phyloP scores from a whole-genome alignment of 768 basidiomycete species.

The Mycena rosella region DNA sequence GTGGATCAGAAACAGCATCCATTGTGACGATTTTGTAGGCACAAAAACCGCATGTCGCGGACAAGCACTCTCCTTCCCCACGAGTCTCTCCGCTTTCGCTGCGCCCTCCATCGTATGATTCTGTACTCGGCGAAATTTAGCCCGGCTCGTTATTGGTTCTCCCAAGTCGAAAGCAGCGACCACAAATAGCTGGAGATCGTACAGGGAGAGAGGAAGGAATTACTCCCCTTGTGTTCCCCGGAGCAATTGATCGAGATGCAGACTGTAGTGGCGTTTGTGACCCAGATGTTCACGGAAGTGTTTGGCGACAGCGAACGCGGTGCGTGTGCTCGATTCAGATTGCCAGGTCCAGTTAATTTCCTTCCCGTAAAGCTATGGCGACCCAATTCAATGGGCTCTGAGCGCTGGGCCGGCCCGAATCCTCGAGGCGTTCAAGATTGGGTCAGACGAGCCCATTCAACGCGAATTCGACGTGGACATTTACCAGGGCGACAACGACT shows the following conservation, averaged over 20 bases:
- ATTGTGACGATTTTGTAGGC: too few relatives aligned
- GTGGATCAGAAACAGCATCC: background rate
- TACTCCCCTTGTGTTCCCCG: background rate
- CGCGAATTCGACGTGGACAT: background rate
- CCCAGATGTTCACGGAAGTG: background rate
- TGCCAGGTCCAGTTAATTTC: background rate
- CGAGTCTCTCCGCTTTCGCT: background rate
- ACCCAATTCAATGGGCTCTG: background rate
- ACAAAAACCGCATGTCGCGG: background rate
- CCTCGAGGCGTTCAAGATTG: background rate
- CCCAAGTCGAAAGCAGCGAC: too few relatives aligned
- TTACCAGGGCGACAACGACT: background rate
- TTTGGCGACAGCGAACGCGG: too few relatives aligned
- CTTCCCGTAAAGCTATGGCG: background rate
- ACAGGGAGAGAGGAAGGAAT: background rate
- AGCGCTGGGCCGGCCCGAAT: background rate
- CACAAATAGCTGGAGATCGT: too few relatives aligned
- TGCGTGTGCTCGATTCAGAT: too few relatives aligned
- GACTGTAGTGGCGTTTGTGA: background rate
- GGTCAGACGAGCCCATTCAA: background rate
- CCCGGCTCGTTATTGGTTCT: background rate
- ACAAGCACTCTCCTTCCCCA: background rate
- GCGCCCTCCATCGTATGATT: background rate
- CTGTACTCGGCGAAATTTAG: background rate
- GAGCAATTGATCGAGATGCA: background rate